Conservation (phyloP, 2,329 filamentous ascomycete species). For the Penicillium rolfsii region DNA sequence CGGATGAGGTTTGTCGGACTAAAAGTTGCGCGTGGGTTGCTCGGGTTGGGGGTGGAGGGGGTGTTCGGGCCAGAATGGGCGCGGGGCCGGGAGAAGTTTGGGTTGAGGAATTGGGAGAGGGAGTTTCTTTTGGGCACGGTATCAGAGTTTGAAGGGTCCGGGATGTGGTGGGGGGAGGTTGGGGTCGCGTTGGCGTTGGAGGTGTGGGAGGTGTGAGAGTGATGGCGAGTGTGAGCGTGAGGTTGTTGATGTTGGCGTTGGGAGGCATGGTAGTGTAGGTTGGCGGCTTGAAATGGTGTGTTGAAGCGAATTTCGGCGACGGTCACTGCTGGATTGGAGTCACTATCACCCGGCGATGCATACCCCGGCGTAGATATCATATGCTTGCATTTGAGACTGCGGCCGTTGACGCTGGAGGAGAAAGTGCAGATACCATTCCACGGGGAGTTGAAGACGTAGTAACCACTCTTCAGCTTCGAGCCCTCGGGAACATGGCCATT, state of each 20-base stretch:
- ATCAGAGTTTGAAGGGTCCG: constrained; percentile 10
- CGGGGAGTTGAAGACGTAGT: constrained; percentile 78
- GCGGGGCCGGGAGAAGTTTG: constrained; percentile 34
- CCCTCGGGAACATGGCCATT: constrained; percentile 14
- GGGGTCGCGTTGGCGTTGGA: constrained; percentile 10
- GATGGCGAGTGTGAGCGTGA: constrained; percentile 12
- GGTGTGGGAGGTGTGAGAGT: constrained; percentile 28
- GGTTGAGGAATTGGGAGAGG: constrained; percentile 38
- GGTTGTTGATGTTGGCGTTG: constrained; percentile 23
- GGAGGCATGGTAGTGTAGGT: constrained; percentile 32
- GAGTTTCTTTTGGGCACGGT: constrained; percentile 35
- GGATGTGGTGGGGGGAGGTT: constrained; percentile 10
- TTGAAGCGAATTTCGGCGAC: constrained; percentile 92
- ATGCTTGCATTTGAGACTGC: constrained; percentile 74
- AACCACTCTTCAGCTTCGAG: constrained; percentile 42
- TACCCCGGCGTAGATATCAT: constrained; percentile 53
- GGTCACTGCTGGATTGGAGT: constrained; percentile 47
- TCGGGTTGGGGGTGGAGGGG: constrained; percentile 14
- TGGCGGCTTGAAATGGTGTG: constrained; percentile 62
- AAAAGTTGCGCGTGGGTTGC: constrained; percentile 28
- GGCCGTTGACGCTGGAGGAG: constrained; percentile 73
- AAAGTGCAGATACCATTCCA: constrained; percentile 91
- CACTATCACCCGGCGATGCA: constrained; percentile 19
- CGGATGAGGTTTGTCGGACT: constrained; percentile 36
- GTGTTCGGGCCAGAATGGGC: constrained; percentile 32